Conservation (phyloP, 441 rosid genomes). For the Pelargonium fulgidum region DNA sequence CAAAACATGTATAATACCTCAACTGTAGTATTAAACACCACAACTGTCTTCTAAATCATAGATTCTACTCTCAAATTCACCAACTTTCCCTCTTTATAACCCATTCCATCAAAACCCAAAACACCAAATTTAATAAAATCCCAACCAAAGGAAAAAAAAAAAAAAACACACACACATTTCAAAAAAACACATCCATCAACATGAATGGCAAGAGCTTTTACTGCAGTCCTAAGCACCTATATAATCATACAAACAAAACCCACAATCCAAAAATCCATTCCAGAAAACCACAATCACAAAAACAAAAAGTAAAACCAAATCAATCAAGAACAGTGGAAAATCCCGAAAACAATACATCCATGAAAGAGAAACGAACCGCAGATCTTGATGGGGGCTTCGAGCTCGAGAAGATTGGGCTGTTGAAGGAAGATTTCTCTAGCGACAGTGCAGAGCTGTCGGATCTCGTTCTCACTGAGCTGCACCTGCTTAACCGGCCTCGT, state of each 20-base stretch:
- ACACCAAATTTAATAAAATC: neutral
- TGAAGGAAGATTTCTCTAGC: slow-evolving; percentile 70
- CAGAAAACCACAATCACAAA: no score
- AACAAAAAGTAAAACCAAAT: no score
- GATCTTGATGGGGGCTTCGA: slow-evolving; percentile 95
- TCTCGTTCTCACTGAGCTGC: slow-evolving; percentile 79
- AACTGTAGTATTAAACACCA: neutral
- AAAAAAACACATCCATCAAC: neutral
- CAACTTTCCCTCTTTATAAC: neutral
- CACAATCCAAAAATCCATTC: neutral
- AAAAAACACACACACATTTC: neutral
- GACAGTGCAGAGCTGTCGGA: slow-evolving; percentile 70
- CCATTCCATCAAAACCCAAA: neutral
- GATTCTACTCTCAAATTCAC: neutral
- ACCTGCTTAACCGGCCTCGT: slow-evolving; percentile 68
- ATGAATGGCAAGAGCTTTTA: neutral
- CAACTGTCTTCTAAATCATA: neutral
- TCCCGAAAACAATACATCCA: no score
- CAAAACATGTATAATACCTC: neutral
- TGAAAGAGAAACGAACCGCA: slow-evolving; percentile 44
- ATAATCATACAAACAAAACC: neutral
- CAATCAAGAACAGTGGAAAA: no score
- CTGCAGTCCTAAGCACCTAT: neutral
- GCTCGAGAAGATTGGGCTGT: slow-evolving; percentile 87
- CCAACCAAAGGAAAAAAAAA: neutral